Evolutionary conservation across 305 asterid species (phyloP), one percentile per base, ranked within the genome.

Genomic region (Fraxinus albicans): DNA sequence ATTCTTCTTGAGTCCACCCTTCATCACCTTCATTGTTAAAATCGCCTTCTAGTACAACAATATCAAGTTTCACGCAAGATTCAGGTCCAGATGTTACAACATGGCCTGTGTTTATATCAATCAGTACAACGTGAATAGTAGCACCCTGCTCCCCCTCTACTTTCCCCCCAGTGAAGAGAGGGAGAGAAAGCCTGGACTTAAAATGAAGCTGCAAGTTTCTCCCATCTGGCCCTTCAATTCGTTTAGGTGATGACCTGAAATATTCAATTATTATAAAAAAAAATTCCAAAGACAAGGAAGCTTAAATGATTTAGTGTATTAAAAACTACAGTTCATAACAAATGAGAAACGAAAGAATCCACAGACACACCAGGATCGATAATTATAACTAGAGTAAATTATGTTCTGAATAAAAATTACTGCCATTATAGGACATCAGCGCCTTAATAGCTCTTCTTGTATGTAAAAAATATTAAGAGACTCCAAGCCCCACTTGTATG

Each of bases 171-270:
- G 98, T 93, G 85, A 90, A 93, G 58, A 93, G 89, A 17, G 96
- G 98, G 77, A 91, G 88, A 70, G 98, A 91, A 55, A 95, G 91
- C 77, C 97, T 89, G 47, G 97, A 89, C 84, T 79, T 89, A 80
- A 92, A 95, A 77, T 89, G 95, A 79, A 95, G 95, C 89, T 95
- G 97, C 90, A 92, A 86, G 88, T 87, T 92, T 87, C 97, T 90
- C 72, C 97, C 98, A 84, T 93, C 89, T 13, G 94, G 91, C 63
- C 95, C 98, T 89, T 91, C 95, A 84, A 93, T 90, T 70, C 91
- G 92, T 83, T 89, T 86, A 60, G 98, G 97, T 42, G 98, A 93
- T 78, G 92, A 81, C 92, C 97, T 92, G 92, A 79, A 84, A 79
- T 65, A 40, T 80, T 47, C 82, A 83, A 55, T 65, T 74, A 77